Evolutionary conservation across 2,329 filamentous ascomycete species (phyloP), one percentile per base, ranked within the genome.

Genomic region (Nannizziopsis barbatae): DNA sequence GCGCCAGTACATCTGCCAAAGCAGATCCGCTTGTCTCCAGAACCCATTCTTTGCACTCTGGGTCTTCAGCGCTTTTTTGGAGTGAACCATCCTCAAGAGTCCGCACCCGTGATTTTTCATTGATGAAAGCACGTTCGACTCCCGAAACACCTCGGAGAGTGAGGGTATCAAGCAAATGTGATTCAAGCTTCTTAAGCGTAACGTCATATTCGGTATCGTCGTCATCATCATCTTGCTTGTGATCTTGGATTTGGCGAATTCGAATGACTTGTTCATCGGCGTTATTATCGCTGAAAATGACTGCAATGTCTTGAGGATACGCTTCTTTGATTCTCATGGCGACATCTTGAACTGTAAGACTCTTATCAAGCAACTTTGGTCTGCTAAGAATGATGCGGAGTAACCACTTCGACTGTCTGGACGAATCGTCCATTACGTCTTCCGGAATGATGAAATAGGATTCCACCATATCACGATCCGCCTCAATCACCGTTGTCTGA

Each of bases 281-380:
- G 65, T 98, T 98, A 73, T 95, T 92, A 67, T 98, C 92, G 68
- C 88, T 95, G 74, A 94, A 95, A 52, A 98, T 89, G 56, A 98
- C 82, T 11, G 87, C 87, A 58, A 96, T 72, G 65, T 95, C 88
- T 53, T 76, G 80, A 15, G 80, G 76, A 62, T 94, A 98, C 46
- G 88, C 83, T 55, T 89, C 80, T 72, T 93, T 95, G 70, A 98
- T 92, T 61, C 81, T 84, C 52, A 77, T 73, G 30, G 90, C 90
- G 52, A 98, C 90, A 59, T 98, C 88, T 52, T 92, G 84, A 50
- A 98, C 89, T 31, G 80, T 84, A 54, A 98, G 76, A 53, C 84
- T 86, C 54, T 76, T 98, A 67, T 98, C 92, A 35, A 98, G 79
- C 69, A 98, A 77, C 73, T 94, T 93, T 60, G 93, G 86, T 50